Base-by-base conservation (phyloP, 345 rosid species). In the Eucalyptus sp. region DNA sequence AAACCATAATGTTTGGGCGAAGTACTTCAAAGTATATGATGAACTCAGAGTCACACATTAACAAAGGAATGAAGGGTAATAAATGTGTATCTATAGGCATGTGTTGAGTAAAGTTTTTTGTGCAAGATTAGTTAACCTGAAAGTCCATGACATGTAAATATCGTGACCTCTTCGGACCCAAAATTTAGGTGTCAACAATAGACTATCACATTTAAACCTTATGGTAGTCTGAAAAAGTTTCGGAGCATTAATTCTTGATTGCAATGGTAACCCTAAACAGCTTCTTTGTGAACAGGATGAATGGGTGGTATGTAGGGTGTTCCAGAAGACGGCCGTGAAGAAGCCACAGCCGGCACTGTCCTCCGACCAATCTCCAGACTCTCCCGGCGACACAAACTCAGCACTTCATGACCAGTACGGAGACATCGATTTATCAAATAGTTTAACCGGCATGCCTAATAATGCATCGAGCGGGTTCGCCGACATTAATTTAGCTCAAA, bases 231-330 rank as follows among this genome's bases (percentile, higher is more conserved):
- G 56, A 48, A 52, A 56, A 29, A 44, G 64, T 60, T 62, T 60
- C 37, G 11, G 16, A 46, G 15, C 4, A 16, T 87, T 24, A 54
- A 14, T 51, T 86, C 9, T 49, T 87, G 88, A 29, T 52, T 9
- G 27, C 50, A 88, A 29, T 46, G 50, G 22, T 44, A 76, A 64
- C 85, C 71, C 51, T 29, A 29, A 48, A 80, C 37, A 8, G 15
- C 62, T 25, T 80, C 20, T 64, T n/a, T 41, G 49, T n/a, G 16
- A 60, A 24, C 94, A 97, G 99, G 98, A 96, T 87, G 98, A 97
- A 93, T 97, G 99, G 99, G 99, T 95, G 68, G 97, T 97, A 33
- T 95, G 96, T 90, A 94, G 99, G 91, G 93, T 97, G 24, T 97
- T 97, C 87, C 91, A 96, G 80, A 97, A 97, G 92, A 95, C 92